phyloP scores from a whole-genome alignment of 2,329 filamentous ascomycete genomes.

The Plectosphaerella sp. region DNA sequence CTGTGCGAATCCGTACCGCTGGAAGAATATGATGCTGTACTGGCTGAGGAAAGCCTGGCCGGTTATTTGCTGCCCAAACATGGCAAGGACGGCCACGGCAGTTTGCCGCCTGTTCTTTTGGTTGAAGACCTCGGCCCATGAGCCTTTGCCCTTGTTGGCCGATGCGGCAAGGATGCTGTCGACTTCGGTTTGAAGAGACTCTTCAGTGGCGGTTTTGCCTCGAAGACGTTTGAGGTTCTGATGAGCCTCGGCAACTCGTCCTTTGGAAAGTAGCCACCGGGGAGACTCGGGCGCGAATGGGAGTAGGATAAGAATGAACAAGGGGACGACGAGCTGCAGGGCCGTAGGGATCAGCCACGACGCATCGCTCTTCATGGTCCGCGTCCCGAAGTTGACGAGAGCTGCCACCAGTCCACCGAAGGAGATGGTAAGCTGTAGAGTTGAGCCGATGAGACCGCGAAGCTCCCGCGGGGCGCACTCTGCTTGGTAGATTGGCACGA shows the following conservation, averaged over 20 bases:
- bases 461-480: conserved; percentile 19
- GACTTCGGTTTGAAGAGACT: conserved; percentile 18
- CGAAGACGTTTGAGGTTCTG: conserved; percentile 25
- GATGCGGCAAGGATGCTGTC: conserved; percentile 13
- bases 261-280: conserved; percentile 36
- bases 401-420: conserved; percentile 19
- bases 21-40: conserved; percentile 24
- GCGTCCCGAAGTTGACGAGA: conserved; percentile 19
- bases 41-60: conserved; percentile 23
- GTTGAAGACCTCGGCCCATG: conserved; percentile 17
- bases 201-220: conserved; percentile 17
- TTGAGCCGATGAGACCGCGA: conserved; percentile 21
- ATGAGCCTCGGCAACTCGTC: conserved; percentile 28
- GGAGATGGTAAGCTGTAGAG: conserved; percentile 21
- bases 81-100: conserved; percentile 18
- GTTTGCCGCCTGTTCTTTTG: conserved; percentile 14
- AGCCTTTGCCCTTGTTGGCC: conserved; percentile 14
- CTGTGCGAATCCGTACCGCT: conserved; percentile 17
- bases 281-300: conserved; percentile 38
- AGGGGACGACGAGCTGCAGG: conserved; percentile 36
- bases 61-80: conserved; percentile 26
- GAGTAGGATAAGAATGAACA: conserved; percentile 27
- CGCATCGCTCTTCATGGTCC: conserved; percentile 11
- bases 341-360: conserved; percentile 41
- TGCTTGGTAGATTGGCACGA: conserved; percentile 23